Evolutionary conservation across 805 yeast genomes (phyloP), one percentile per base, ranked within the genome.

Genomic region (Candida cerambycidarum): DNA sequence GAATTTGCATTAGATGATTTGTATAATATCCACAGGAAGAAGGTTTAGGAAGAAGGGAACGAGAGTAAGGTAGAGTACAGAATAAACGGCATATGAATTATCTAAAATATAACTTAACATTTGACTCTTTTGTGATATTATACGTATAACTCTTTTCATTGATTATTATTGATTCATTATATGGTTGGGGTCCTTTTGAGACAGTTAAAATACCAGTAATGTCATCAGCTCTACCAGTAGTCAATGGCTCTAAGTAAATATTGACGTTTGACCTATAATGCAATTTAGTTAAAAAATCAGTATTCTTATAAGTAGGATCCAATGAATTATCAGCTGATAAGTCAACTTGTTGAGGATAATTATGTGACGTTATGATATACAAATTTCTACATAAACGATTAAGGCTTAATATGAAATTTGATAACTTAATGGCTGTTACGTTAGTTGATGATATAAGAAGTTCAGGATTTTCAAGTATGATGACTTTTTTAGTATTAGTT

Each of bases 1-100:
- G 99, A 92, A 68, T 88, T 85, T 63, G 85, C 89, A 18, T 69
- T 92, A 42, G 96, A 90, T 59, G 88, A 84, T 59, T 76, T 79
- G 55, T 86, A 78, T 59, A 76, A 69, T 50, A 56, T 66, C 33
- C 74, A 68, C 55, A 57, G 69, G 45, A 68, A 63, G 47, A 56
- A 41, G 25, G 31, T 30, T 15, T 48, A 25, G 13, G n/a, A n/a
- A n/a, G n/a, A n/a, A n/a, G n/a, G n/a, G n/a, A n/a, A n/a, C n/a
- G n/a, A n/a, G n/a, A n/a, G n/a, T n/a, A n/a, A n/a, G n/a, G n/a
- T n/a, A n/a, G n/a, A n/a, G n/a, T n/a, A n/a, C n/a, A n/a, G n/a
- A n/a, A n/a, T n/a, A n/a, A n/a, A n/a, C n/a, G n/a, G n/a, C n/a
- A n/a, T n/a, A n/a, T n/a, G n/a, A n/a, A n/a, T n/a, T 51, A 76